phyloP scores from a whole-genome alignment of 768 basidiomycete species.

The Macrolepiota fuliginosa region DNA sequence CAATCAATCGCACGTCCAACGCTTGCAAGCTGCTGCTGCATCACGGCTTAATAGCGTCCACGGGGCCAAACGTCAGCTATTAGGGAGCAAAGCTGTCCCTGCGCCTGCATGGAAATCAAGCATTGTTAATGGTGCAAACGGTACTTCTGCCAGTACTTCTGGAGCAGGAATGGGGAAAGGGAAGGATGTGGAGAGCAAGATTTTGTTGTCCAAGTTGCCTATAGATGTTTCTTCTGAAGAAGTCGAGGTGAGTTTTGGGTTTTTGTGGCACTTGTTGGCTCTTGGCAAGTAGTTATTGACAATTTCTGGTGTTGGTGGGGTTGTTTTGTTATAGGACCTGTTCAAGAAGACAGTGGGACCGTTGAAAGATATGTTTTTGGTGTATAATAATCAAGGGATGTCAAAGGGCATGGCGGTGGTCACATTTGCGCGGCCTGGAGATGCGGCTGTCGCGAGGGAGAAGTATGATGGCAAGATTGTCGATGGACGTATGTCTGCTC shows the following conservation, averaged over 20 bases:
- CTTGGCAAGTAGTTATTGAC: conserved; percentile 9
- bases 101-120: conserved; percentile 61
- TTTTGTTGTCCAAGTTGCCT: conserved; percentile 64
- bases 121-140: conserved; percentile 12
- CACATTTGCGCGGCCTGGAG: conserved; percentile 57
- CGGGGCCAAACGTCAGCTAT: conserved; percentile 49
- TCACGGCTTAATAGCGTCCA: conserved; percentile 48
- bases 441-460: conserved; percentile 58
- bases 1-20: conserved; percentile 11
- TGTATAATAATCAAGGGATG: conserved; percentile 72
- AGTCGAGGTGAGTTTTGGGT: conserved; percentile 49
- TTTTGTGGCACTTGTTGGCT: neutral
- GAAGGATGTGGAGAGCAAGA: conserved; percentile 56
- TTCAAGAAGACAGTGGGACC: conserved; percentile 79
- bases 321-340: conserved; percentile 57
- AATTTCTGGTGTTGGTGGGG: neutral
- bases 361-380: conserved; percentile 63
- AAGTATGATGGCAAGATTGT: conserved; percentile 80
- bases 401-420: conserved; percentile 84
- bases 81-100: conserved; percentile 56
- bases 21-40: conserved; percentile 8
- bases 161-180: conserved; percentile 26
- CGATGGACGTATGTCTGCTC: conserved; percentile 50
- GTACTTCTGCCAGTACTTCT: conserved; percentile 11
- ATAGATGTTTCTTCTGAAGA: conserved; percentile 68